phyloP scores from a whole-genome alignment of 805 yeast genomes.

The Candida orba region DNA sequence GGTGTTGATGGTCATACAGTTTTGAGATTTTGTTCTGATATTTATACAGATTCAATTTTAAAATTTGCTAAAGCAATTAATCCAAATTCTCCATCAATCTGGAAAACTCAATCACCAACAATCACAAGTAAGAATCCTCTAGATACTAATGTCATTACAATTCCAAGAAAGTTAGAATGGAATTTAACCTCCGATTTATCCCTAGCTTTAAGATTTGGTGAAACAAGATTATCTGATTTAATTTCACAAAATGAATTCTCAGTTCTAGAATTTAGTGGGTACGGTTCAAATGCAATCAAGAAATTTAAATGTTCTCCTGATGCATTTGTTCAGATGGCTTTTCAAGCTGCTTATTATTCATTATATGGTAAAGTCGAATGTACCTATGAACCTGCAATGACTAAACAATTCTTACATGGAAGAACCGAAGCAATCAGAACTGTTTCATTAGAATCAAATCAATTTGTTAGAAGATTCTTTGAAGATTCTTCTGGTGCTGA shows the following conservation, averaged over 20 bases:
- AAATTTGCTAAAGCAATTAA: constrained; percentile 82
- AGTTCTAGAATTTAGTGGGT: constrained; percentile 60
- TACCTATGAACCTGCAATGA: constrained; percentile 96
- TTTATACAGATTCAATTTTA: constrained; percentile 84
- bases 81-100: constrained; percentile 58
- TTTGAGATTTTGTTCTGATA: constrained; percentile 77
- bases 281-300: constrained; percentile 74
- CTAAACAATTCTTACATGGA: constrained; percentile 80
- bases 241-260: constrained; percentile 86
- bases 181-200: constrained; percentile 70
- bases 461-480: constrained; percentile 79
- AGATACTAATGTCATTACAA: constrained; percentile 46
- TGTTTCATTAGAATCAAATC: constrained; percentile 72
- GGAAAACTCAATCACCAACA: constrained; percentile 49
- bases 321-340: constrained; percentile 90
- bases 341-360: constrained; percentile 89
- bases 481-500: constrained; percentile 54
- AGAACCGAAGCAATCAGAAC: constrained; percentile 89
- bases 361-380: constrained; percentile 89
- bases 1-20: constrained; percentile 97
- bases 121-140: constrained; percentile 33
- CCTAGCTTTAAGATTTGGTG: constrained; percentile 80
- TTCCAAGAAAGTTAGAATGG: constrained; percentile 89
- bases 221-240: constrained; percentile 78
- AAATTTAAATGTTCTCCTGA: constrained; percentile 87